Evolutionary conservation across 306 rosid genomes (phyloP).

Genomic region (Malus sylvestris): DNA sequence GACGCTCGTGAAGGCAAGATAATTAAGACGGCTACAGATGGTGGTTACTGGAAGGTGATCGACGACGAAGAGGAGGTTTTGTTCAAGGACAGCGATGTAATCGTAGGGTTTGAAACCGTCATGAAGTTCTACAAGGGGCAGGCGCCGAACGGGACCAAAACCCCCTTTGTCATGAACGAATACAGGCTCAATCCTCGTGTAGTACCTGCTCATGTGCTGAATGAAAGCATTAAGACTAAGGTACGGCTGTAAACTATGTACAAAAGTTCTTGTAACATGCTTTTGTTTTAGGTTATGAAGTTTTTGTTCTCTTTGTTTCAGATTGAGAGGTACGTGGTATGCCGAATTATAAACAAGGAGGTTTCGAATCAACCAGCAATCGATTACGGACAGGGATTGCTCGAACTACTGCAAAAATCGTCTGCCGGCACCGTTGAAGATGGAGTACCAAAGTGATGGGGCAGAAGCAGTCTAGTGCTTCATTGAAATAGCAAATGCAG

Average conservation of each 20-base stretch:
- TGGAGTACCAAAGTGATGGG: background rate
- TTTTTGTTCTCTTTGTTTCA: background rate
- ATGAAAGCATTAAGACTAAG: background rate
- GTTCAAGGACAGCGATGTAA: background rate
- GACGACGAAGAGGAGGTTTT: background rate
- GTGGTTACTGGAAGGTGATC: slow-evolving; percentile 1
- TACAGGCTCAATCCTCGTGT: background rate
- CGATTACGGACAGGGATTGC: background rate
- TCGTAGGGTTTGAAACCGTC: background rate
- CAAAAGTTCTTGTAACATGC: background rate
- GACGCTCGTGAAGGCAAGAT: background rate
- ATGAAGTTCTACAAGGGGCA: background rate
- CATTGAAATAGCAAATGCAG: background rate
- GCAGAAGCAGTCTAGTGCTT: background rate
- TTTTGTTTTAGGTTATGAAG: background rate
- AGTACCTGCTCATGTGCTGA: slow-evolving; percentile 5
- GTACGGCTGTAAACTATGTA: background rate
- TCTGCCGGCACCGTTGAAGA: background rate
- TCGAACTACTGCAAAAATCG: background rate
- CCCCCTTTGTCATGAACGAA: background rate
- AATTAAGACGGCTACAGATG: background rate
- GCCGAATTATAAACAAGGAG: background rate
- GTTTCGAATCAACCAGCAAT: background rate
- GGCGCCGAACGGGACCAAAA: background rate
- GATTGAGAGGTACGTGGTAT: slow-evolving; percentile 1